phyloP scores from a whole-genome alignment of 176 grass and related monocot species.

The Canna indica region DNA sequence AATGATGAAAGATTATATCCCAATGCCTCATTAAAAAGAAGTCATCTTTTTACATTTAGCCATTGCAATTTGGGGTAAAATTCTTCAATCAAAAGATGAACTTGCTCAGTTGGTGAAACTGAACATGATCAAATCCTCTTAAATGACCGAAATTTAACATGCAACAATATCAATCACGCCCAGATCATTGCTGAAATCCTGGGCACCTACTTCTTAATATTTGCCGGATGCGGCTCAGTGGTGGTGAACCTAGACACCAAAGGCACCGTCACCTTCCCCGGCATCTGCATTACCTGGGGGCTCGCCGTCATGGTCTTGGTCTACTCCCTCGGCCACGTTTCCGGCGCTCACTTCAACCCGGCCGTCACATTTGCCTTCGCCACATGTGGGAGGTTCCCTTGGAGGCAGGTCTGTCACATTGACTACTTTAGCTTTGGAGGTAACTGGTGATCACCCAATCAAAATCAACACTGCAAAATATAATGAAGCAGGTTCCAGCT shows the following conservation, averaged over 20 bases:
- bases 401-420: constrained; percentile 46
- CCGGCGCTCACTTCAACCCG: constrained; percentile 93
- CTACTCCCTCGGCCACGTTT: constrained; percentile 89
- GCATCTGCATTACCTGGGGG: constrained; percentile 53
- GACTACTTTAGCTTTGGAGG: neutral
- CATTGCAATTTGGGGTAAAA: neutral
- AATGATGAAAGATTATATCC: too few species aligned
- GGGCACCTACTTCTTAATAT: constrained; percentile 82
- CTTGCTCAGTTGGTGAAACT: too few species aligned
- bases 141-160: neutral
- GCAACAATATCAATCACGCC: neutral
- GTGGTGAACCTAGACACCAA: constrained; percentile 50
- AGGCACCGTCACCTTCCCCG: constrained; percentile 67
- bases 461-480: too few species aligned
- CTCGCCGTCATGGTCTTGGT: constrained; percentile 88
- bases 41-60: neutral
- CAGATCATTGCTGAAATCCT: constrained; percentile 80
- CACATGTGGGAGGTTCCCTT: constrained; percentile 72
- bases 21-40: too few species aligned
- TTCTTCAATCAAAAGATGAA: neutral
- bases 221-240: constrained; percentile 74
- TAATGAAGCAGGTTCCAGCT: constrained; percentile 43
- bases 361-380: constrained; percentile 93
- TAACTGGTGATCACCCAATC: too few species aligned
- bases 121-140: neutral